Base-by-base conservation (phyloP, 176 grass and related monocot genomes). In the Elymus sibiricus region DNA sequence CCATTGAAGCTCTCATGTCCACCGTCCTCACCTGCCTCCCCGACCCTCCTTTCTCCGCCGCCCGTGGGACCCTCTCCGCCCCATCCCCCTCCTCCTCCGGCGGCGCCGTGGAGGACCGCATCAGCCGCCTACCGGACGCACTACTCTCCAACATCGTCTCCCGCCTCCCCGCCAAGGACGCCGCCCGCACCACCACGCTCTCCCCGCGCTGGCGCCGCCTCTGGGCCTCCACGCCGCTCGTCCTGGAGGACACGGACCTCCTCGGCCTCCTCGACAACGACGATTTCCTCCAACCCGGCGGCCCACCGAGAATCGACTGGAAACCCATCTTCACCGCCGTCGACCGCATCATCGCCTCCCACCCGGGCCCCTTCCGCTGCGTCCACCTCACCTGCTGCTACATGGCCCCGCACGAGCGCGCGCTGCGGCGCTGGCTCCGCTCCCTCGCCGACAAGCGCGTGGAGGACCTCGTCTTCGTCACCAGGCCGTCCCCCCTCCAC, bases 331-430 rank as follows among this genome's bases (percentile, higher is more conserved):
- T 79, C 14, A 9, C 58, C 69, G 34, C 60, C 56, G 56, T 87
- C 68, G 65, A 47, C 31, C 31, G 4, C n/a, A 63, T 31, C 62
- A 35, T 87, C 69, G 17, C 14, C 68, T 15, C 42, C 40, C 85
- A 87, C 31, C 78, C 85, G 15, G 85, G 68, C 56, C 85, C 85
- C 26, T 87, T 76, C 79, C 43, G 5, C 68, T 47, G 6, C 31
- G 16, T 87, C 28, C 22, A 24, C 22, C 78, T 87, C 9, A 66
- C 42, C 42, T 31, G 15, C 78, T 44, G 19, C 70, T 39, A 29
- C 21, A 35, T 37, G 65, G 26, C 22, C 0, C 24, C 29, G 47
- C 68, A 55, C 21, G 15, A 32, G 11, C 10, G 5, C 70, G 22
- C 16, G 3, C 55, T 82, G 58, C 11, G 4, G 5, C 22, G 9